Evolutionary conservation across 2,329 filamentous ascomycete species (phyloP).

Genomic region (Phoma sp.): DNA sequence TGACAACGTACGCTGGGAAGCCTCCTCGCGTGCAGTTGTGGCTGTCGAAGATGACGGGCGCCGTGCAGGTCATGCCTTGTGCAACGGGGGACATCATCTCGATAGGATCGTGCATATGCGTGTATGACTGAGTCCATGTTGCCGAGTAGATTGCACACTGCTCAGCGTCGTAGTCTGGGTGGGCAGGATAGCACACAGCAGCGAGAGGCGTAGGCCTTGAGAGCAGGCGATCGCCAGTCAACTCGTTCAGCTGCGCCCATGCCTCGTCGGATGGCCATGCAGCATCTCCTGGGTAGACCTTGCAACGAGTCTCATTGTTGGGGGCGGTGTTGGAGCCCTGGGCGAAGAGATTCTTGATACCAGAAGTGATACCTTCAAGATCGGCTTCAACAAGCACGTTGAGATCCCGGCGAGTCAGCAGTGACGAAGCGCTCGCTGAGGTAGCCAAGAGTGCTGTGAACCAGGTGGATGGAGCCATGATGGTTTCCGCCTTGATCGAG

Average conservation of each 20-base stretch:
- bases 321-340: conserved; percentile 19
- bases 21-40: conserved; percentile 47
- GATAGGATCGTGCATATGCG: conserved; percentile 45
- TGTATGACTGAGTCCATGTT: conserved; percentile 44
- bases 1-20: conserved; percentile 46
- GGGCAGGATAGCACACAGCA: conserved; percentile 42
- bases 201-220: conserved; percentile 38
- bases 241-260: conserved; percentile 58
- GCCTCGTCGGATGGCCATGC: conserved; percentile 58
- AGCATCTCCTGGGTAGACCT: conserved; percentile 56
- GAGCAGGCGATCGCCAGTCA: conserved; percentile 39
- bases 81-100: conserved; percentile 49
- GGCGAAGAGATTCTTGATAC: conserved; percentile 32
- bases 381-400: conserved; percentile 27
- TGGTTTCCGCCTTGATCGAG: conserved; percentile 1
- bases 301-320: conserved; percentile 51
- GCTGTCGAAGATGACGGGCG: conserved; percentile 44
- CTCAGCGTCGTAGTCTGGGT: conserved; percentile 35
- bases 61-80: conserved; percentile 48
- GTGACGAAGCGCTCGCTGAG: conserved; percentile 29
- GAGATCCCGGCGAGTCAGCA: conserved; percentile 16
- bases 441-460: conserved; percentile 33
- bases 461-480: conserved; percentile 29
- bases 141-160: conserved; percentile 41
- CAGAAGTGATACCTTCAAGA: conserved; percentile 27